A percentile compares a stretch with the other conserved stretches of the same genome.
phyloP scores from a whole-genome alignment of 306 rosid genomes.

The Ammopiptanthus mongolicus region DNA sequence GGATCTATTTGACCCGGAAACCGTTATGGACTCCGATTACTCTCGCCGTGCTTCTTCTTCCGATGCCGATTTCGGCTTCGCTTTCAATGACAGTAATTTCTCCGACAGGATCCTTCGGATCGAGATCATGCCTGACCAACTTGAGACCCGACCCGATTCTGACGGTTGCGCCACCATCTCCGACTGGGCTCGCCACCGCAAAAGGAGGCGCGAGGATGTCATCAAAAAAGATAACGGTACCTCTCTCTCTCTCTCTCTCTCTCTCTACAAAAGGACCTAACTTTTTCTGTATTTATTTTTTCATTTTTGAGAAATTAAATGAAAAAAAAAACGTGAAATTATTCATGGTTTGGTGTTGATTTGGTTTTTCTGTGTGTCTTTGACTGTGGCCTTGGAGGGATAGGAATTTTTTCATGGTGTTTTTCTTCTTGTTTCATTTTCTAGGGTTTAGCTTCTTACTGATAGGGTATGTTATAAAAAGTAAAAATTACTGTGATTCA shows the following conservation, averaged over 20 bases:
- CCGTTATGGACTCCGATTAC: constrained; percentile 57
- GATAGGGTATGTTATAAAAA: background rate
- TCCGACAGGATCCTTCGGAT: constrained; percentile 77
- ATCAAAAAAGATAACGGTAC: constrained; percentile 57
- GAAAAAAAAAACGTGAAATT: background rate
- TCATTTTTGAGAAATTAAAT: background rate
- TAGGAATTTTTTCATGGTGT: too few species aligned
- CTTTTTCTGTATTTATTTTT: background rate
- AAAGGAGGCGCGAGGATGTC: constrained; percentile 63
- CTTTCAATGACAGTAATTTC: constrained; percentile 84
- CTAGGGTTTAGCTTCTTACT: background rate
- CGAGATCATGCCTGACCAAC: constrained; percentile 57
- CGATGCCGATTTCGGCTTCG: constrained; percentile 83
- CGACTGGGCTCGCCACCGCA: constrained; percentile 78
- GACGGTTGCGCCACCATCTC: constrained; percentile 56
- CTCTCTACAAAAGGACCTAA: background rate
- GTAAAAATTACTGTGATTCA: background rate
- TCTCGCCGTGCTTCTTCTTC: constrained; percentile 41
- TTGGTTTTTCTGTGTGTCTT: too few species aligned
- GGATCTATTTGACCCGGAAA: constrained; percentile 72
- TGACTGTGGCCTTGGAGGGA: too few species aligned
- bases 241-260: background rate
- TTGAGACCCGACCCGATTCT: constrained; percentile 45
- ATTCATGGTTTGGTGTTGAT: background rate
- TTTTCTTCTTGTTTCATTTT: background rate